Evolutionary conservation across 2,329 filamentous ascomycete genomes (phyloP), one percentile per base, ranked within the genome.

Genomic region (Cercospora zeae-maydis): DNA sequence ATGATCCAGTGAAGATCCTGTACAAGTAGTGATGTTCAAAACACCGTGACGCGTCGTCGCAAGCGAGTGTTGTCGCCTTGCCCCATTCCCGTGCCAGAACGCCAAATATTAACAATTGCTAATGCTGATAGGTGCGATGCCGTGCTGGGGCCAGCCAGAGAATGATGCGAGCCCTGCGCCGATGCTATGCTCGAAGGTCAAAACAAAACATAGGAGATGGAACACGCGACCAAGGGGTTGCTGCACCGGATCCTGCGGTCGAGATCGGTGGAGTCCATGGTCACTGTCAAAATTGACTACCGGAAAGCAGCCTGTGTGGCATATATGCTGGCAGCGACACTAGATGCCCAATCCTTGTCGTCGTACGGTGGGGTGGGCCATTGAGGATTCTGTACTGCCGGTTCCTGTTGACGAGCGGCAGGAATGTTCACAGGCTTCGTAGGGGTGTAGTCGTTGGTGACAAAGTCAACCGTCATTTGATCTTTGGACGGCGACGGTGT

Each of bases 361-460:
- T 96, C 93, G 70, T 97, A 96, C 3, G 95, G 93, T 21, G 95
- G 95, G 14, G 95, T 98, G 2, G 93, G 93, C 89, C 93, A 97
- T 78, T 96, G 95, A 39, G 87, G 83, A 59, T 82, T 74, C 34
- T 74, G 78, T 21, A 80, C 78, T 60, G 79, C 73, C 59, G 82
- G 78, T 67, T 83, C 76, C 64, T 82, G 78, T 11, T 77, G 79
- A 72, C 80, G 79, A 51, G 84, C 83, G 74, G 86, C 86, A 72
- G 83, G 81, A 59, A 91, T 86, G 68, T 90, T 84, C 66, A 93
- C 77, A 10, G 91, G 90, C 76, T 89, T 91, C 8, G 88, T 86
- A 1, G 88, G 84, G 0, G 80, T 80, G 72, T 87, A 84, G 36
- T 84, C 81, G 27, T 83, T 82, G 27, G 82, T 86, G n/a, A 86